Percentiles rank a stretch among this genome's conserved stretches.
Evolutionary conservation across 495 filamentous ascomycete genomes (phyloP).

Genomic region (Aspergillus sclerotiicarbonarius): DNA sequence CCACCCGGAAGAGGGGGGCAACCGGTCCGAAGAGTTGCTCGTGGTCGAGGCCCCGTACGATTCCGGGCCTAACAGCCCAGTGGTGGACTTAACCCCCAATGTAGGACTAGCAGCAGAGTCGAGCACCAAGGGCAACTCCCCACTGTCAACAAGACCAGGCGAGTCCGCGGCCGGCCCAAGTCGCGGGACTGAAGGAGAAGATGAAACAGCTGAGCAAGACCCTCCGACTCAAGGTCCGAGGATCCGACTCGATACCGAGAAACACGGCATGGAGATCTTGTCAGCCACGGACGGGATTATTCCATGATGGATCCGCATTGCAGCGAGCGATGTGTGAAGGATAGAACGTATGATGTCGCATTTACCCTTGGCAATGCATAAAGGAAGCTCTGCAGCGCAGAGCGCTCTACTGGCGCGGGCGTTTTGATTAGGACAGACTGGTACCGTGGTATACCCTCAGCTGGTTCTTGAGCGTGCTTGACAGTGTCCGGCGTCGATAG

Average conservation of each 20-base stretch:
- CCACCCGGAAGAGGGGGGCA: slow-evolving; percentile 16
- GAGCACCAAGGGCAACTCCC: background rate
- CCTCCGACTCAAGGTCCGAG: too few species aligned
- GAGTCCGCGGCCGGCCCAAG: background rate
- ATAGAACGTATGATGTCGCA: background rate
- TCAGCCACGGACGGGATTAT: slow-evolving; percentile 19
- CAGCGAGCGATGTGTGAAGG: background rate
- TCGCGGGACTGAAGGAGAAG: background rate
- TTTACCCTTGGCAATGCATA: background rate
- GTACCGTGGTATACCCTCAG: background rate
- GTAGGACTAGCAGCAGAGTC: slow-evolving; percentile 1
- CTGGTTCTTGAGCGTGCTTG: slow-evolving; percentile 4
- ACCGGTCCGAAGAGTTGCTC: slow-evolving; percentile 39
- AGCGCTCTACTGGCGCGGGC: background rate
- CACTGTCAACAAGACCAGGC: background rate
- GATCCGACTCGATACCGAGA: background rate
- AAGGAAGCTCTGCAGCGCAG: background rate
- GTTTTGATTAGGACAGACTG: background rate
- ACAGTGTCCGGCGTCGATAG: background rate
- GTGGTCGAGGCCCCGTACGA: slow-evolving; percentile 53
- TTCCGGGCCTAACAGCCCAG: slow-evolving; percentile 50
- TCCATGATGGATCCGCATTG: slow-evolving; percentile 1
- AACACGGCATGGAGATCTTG: slow-evolving; percentile 14
- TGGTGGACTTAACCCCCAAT: slow-evolving; percentile 27
- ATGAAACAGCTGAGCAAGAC: background rate